phyloP scores from a whole-genome alignment of 257 asterid species.

The Apocynum venetum region DNA sequence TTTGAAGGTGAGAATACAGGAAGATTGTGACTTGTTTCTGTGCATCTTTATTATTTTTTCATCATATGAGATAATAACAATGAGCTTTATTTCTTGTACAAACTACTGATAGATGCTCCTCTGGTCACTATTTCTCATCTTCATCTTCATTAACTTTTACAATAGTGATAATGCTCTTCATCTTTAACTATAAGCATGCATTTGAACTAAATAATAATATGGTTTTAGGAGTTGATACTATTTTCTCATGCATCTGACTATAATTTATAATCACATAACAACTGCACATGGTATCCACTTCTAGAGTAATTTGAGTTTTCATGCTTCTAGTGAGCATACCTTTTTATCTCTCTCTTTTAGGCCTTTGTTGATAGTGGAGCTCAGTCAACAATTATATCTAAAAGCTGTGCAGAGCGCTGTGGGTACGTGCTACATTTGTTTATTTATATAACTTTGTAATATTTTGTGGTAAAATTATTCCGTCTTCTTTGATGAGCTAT shows the following conservation, averaged over 20 bases:
- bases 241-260: background rate
- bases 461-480: background rate
- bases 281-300: background rate
- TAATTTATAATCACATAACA: background rate
- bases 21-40: constrained; percentile 10
- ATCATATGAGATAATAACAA: background rate
- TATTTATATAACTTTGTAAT: background rate
- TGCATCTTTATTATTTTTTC: constrained; percentile 11
- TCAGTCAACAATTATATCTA: constrained; percentile 96
- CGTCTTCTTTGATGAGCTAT: constrained; percentile 7
- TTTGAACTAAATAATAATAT: background rate
- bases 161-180: background rate
- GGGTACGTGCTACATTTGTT: constrained; percentile 53
- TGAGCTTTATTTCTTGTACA: background rate
- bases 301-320: background rate
- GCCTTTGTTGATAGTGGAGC: constrained; percentile 99
- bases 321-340: background rate
- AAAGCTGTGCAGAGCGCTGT: constrained; percentile 91
- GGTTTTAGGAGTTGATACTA: background rate
- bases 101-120: background rate
- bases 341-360: constrained; percentile 37
- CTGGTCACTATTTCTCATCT: background rate
- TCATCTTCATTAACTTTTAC: constrained; percentile 1
- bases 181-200: background rate
- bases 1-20: constrained; percentile 51